phyloP scores from a whole-genome alignment of 805 yeast species.

The Pichia thaimueangensis region DNA sequence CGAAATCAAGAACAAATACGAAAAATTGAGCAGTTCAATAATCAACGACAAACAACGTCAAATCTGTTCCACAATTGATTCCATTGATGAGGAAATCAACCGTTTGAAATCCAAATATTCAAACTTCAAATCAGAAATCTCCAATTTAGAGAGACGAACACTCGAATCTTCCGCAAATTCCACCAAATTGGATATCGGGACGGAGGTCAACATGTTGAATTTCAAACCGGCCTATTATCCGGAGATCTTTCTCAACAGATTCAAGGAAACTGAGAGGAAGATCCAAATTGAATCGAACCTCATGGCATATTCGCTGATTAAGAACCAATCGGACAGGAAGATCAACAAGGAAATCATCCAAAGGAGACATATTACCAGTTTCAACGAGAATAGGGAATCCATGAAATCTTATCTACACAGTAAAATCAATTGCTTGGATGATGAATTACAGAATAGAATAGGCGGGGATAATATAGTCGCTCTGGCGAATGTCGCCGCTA shows the following conservation, averaged over 20 bases:
- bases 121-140: neutral
- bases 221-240: constrained; percentile 4
- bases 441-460: neutral
- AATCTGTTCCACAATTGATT: neutral
- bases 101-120: neutral
- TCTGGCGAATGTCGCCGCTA: neutral
- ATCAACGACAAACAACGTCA: neutral
- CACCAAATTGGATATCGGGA: neutral
- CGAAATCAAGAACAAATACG: constrained; percentile 6
- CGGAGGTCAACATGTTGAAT: neutral
- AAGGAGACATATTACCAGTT: neutral
- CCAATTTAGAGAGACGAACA: neutral
- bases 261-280: neutral
- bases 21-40: neutral
- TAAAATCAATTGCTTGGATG: constrained; percentile 3
- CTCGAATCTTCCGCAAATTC: neutral
- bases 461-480: constrained; percentile 1
- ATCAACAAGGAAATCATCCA: neutral
- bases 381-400: constrained; percentile 8
- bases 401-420: neutral
- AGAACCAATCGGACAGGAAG: neutral
- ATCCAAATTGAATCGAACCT: neutral
- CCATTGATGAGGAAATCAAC: constrained; percentile 5
- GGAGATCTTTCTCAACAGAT: neutral
- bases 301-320: neutral